Evolutionary conservation across 768 basidiomycete genomes (phyloP).

Genomic region (Baorangia bicolor): DNA sequence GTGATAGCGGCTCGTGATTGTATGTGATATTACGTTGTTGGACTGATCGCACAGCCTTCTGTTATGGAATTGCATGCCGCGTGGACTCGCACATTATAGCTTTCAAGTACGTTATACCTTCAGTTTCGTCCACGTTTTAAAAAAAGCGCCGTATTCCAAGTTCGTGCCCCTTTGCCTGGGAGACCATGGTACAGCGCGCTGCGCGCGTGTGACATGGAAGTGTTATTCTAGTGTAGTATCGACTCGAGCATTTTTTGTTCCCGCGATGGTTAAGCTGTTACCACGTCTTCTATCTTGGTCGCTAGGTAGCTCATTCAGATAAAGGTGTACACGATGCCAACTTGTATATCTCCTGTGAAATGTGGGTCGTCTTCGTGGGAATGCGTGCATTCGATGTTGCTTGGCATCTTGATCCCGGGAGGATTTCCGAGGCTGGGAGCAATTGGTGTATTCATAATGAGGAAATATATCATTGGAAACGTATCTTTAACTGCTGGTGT

Average conservation of each 20-base stretch:
- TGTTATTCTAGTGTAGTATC: background rate
- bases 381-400: background rate
- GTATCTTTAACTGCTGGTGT: background rate
- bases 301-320: background rate
- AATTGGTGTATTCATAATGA: background rate
- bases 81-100: background rate
- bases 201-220: background rate
- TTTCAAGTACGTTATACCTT: slow-evolving; percentile 9
- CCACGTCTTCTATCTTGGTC: background rate
- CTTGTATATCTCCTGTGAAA: background rate
- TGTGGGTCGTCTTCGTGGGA: background rate
- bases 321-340: background rate
- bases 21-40: background rate
- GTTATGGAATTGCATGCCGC: background rate
- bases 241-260: background rate
- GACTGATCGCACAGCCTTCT: background rate
- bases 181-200: background rate
- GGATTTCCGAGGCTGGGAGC: background rate
- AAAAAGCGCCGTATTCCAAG: background rate
- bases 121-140: background rate
- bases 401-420: background rate
- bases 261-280: background rate
- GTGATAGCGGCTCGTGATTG: slow-evolving; percentile 8
- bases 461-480: background rate
- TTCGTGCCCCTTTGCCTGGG: background rate